Percentiles rank a stretch among this genome's conserved stretches.
Conservation (phyloP, 179 eudicot species). For the Spinacia oleracea region DNA sequence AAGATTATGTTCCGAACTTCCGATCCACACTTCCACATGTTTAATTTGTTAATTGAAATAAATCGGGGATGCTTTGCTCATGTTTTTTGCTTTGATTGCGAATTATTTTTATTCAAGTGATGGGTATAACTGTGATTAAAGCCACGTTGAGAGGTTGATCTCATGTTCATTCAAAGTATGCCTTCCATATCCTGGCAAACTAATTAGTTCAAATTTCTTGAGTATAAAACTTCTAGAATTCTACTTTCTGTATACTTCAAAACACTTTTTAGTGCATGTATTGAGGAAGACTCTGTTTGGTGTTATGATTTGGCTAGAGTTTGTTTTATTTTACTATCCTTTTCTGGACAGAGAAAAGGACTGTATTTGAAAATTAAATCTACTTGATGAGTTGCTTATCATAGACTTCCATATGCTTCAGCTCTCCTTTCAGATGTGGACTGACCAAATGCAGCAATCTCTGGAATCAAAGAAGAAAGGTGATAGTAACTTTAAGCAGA, state of each 20-base stretch:
- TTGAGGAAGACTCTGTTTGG: not conserved
- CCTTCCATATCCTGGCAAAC: not conserved
- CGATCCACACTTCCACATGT: not conserved
- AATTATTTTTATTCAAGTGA: not conserved
- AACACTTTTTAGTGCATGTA: not conserved
- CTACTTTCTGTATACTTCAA: not conserved
- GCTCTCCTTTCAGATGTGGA: conserved; percentile 97
- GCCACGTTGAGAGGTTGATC: not conserved
- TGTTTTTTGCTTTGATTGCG: not conserved
- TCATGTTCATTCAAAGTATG: not conserved
- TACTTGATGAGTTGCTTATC: conserved; percentile 11
- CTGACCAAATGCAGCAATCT: conserved; percentile 88
- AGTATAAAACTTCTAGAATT: not conserved
- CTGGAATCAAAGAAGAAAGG: conserved; percentile 91
- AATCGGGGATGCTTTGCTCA: not conserved
- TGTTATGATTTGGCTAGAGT: not conserved
- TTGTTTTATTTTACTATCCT: not conserved
- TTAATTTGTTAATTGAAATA: not conserved
- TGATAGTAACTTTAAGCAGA: conserved; percentile 68
- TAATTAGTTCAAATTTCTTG: not conserved
- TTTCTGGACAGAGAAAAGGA: not conserved
- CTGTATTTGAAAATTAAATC: not conserved
- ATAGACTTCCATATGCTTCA: conserved; percentile 30
- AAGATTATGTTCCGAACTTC: not conserved
- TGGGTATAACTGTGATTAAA: not conserved